Conservation (phyloP, 2,329 filamentous ascomycete species). For the Talaromyces islandicus region DNA sequence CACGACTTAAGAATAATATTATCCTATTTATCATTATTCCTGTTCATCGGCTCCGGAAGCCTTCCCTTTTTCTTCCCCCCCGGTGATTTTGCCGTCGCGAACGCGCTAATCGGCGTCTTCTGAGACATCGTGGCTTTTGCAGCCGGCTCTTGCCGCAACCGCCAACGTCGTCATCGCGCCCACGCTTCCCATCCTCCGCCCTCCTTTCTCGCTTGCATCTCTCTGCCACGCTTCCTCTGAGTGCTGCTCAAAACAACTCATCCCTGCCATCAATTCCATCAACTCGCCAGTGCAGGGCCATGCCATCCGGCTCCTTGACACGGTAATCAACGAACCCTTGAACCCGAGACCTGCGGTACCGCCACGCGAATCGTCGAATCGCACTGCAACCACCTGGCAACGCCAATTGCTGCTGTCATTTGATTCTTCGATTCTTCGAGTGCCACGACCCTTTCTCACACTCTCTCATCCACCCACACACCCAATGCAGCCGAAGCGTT, state of each 20-base stretch:
- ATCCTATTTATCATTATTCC: background rate
- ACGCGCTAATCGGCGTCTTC: background rate
- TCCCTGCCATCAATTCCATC: too few species aligned
- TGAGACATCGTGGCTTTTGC: background rate
- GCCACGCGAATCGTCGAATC: background rate
- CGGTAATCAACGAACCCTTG: background rate
- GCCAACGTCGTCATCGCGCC: too few species aligned
- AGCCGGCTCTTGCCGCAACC: background rate
- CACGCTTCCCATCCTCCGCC: too few species aligned
- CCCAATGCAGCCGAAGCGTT: constrained; percentile 11
- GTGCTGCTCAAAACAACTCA: too few species aligned
- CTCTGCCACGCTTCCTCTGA: background rate
- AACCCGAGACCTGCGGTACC: background rate
- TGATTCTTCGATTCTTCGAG: background rate
- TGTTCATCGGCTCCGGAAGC: background rate
- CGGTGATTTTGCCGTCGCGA: background rate
- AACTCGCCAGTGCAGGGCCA: background rate
- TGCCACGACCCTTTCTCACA: background rate
- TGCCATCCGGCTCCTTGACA: background rate
- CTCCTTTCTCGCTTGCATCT: background rate
- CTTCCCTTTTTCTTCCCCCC: background rate
- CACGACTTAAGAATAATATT: too few species aligned
- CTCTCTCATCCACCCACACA: background rate
- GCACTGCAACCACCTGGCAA: background rate
- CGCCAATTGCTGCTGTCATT: background rate